Base-by-base conservation (phyloP, 2,329 filamentous ascomycete species). In the Thielaviopsis musarum region DNA sequence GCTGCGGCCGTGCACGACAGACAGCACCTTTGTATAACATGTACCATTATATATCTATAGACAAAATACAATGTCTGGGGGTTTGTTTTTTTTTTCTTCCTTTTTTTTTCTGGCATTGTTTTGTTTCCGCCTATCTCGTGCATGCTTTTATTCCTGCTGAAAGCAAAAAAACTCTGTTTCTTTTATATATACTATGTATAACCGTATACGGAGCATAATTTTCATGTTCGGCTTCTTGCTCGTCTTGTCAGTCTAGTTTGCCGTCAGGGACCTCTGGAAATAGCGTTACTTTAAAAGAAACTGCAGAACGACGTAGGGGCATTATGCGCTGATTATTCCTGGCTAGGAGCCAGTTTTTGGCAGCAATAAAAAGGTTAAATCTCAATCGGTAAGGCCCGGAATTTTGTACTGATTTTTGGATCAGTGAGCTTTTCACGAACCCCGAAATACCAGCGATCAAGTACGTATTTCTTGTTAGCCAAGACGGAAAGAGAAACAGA, bases 1-100 rank as follows among this genome's bases (percentile, higher is more conserved):
- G 15, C 49, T 30, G 54, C 52, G 38, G 34, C 28, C 51, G 28
- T 34, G 19, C 22, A 41, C 51, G 28, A 49, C 52, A 38, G 28
- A 59, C 26, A 21, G 54, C 19, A 34, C 41, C 21, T 54, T 41
- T 54, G 45, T 54, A 54, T 49, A 52, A 52, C 56, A 58, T 49
- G 57, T 59, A 48, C 15, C 19, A 54, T 19, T 54, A 54, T 45
- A 13, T 45, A 56, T 56, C 24, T 26, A 53, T 26, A 53, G 28
- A 26, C 22, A 28, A 53, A 53, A 53, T 19, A 28, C 3, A 17
- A 26, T 28, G n/a, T 26, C 52, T 53, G 49, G 19, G 19, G 22
- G 22, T 53, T 53, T 28, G 13, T 30, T 28, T 53, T 53, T 53
- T 19, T 53, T 26, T 53, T 30, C 7, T 28, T 17, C 17, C 19